phyloP scores from a whole-genome alignment of 306 rosid species.

The Sicyos baderoa region DNA sequence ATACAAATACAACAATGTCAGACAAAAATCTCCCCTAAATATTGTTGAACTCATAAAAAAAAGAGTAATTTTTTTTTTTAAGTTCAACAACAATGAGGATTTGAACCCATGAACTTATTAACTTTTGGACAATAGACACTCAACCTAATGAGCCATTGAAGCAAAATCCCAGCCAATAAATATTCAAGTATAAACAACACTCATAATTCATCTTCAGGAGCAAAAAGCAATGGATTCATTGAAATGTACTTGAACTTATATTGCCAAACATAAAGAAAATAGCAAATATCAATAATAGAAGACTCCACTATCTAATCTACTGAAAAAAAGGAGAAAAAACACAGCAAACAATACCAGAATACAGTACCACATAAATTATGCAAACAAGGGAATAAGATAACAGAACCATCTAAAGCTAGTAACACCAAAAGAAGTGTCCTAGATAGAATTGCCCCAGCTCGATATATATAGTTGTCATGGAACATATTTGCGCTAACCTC shows the following conservation, averaged over 20 bases:
- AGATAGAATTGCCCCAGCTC: neutral
- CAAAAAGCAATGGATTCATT: constrained; percentile 12
- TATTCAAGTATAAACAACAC: neutral
- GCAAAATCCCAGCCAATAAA: neutral
- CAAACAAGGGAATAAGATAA: constrained; percentile 33
- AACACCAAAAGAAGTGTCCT: constrained; percentile 30
- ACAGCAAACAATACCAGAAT: constrained; percentile 43
- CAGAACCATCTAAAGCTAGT: constrained; percentile 52
- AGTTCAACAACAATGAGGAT: too few relatives aligned
- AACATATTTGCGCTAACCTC: constrained; percentile 9
- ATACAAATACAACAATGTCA: too few relatives aligned
- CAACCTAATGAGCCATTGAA: too few relatives aligned
- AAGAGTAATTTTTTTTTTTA: too few relatives aligned
- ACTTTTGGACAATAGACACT: too few relatives aligned
- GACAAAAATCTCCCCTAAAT: too few relatives aligned
- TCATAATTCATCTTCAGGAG: neutral
- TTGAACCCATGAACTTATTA: too few relatives aligned
- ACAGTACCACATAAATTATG: constrained; percentile 42
- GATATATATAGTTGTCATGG: constrained; percentile 2
- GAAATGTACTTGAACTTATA: constrained; percentile 6
- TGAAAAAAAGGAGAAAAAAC: neutral
- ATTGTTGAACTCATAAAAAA: too few relatives aligned
- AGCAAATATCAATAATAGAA: constrained; percentile 12
- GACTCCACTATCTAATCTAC: constrained; percentile 20
- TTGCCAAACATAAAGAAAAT: constrained; percentile 13